Evolutionary conservation across 1,284 basidiomycete species (phyloP), one percentile per base, ranked within the genome.

Genomic region (Ganoderma boninense): DNA sequence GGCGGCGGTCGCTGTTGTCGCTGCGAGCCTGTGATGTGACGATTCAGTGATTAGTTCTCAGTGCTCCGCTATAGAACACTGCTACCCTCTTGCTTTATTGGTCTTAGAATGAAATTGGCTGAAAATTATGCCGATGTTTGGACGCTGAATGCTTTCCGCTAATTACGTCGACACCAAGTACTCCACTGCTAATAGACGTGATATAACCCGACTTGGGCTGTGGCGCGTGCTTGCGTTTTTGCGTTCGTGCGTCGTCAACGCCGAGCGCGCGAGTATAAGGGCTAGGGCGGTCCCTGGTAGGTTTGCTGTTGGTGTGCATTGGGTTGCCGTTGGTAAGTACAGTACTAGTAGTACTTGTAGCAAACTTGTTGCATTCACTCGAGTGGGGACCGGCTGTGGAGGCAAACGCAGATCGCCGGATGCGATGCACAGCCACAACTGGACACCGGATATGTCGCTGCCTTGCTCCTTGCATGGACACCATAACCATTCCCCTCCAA

Each of bases 361-460:
- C n/a, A n/a, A n/a, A n/a, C n/a, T n/a, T n/a, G n/a, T n/a, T n/a
- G n/a, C n/a, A n/a, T n/a, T n/a, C n/a, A n/a, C n/a, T n/a, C n/a
- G n/a, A n/a, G n/a, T n/a, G n/a, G n/a, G n/a, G n/a, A n/a, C n/a
- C n/a, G n/a, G 29, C 29, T 4, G 29, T 32, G 38, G 38, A 38
- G 38, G 29, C 54, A 26, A 32, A 29, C 69, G 72, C 72, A 73
- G 72, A 73, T 73, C 72, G 72, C 72, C 69, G 69, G 69, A 70
- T 70, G 69, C 52, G 67, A 65, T 65, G 69, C 65, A 73, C 66
- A 42, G 72, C 72, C 72, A 69, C 72, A 62, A 32, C 26, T 32
- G 2, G 13, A n/a, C 0, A 6, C 16, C 13, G n/a, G 46, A n/a
- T 20, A n/a, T 10, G 20, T 8, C 46, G 20, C 46, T n/a, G 4